phyloP scores from a whole-genome alignment of 257 asterid genomes.

The Agastache rugosa region DNA sequence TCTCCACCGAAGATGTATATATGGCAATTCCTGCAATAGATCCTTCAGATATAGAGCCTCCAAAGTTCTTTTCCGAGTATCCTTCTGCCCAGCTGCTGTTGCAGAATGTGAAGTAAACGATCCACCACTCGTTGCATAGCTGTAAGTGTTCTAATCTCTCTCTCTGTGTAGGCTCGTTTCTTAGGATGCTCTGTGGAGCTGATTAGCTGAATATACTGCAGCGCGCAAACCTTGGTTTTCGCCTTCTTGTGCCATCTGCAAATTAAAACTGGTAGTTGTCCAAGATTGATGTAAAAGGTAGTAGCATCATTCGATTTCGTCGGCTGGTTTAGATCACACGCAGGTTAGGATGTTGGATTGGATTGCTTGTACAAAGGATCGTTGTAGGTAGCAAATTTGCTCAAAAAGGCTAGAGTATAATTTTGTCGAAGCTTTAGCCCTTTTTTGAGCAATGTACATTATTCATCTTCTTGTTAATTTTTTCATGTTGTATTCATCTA shows the following conservation, averaged over 20 bases:
- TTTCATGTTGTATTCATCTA: constrained; percentile 32
- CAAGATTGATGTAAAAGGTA: constrained; percentile 23
- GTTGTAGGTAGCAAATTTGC: constrained; percentile 47
- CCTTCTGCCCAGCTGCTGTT: constrained; percentile 69
- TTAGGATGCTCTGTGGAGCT: not conserved
- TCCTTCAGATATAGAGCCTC: constrained; percentile 77
- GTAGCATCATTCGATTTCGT: constrained; percentile 9
- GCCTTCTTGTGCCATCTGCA: constrained; percentile 19
- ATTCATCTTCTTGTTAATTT: constrained; percentile 45
- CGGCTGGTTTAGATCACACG: constrained; percentile 46
- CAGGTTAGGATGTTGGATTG: constrained; percentile 40
- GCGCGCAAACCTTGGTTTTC: constrained; percentile 17
- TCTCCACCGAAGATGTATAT: constrained; percentile 95
- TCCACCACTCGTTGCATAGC: constrained; percentile 16
- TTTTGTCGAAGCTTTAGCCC: constrained; percentile 46
- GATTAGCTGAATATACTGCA: constrained; percentile 15
- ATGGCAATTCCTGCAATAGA: constrained; percentile 93
- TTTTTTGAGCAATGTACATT: constrained; percentile 55
- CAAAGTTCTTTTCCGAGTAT: constrained; percentile 71
- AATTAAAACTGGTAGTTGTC: constrained; percentile 32
- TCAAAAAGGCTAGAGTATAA: constrained; percentile 44
- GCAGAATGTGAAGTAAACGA: constrained; percentile 53
- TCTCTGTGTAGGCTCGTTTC: not conserved
- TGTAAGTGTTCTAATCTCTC: constrained; percentile 5
- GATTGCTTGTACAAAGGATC: constrained; percentile 47